These are phyloP conservation scores for Tylopilus balloui DNA, from an alignment of 768 basidiomycete species.

Conservation along the genomic window DNA sequence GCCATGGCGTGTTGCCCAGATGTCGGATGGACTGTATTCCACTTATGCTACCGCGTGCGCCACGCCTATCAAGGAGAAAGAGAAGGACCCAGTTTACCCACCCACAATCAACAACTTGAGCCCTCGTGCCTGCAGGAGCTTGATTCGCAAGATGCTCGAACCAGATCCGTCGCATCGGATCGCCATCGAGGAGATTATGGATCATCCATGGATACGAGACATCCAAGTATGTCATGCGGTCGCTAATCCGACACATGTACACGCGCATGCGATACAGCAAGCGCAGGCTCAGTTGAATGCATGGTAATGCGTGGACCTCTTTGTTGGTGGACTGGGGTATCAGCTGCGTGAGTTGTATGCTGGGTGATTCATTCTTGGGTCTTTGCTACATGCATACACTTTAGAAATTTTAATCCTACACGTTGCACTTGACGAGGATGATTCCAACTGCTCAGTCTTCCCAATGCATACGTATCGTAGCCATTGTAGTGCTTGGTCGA, in stretches of 20 bases:
- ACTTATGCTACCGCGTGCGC: slow-evolving; percentile 55
- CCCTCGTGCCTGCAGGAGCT: slow-evolving; percentile 75
- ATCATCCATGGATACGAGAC: slow-evolving; percentile 70
- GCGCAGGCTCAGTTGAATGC: slow-evolving; percentile 41
- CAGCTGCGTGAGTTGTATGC: neutral
- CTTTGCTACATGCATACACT: slow-evolving; percentile 3
- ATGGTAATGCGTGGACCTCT: slow-evolving; percentile 3
- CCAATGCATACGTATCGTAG: slow-evolving; percentile 19
- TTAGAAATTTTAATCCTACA: slow-evolving; percentile 23
- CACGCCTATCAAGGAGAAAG: slow-evolving; percentile 28
- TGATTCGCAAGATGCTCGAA: slow-evolving; percentile 93
- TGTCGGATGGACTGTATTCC: slow-evolving; percentile 73
- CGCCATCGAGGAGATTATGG: slow-evolving; percentile 76
- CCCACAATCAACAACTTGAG: slow-evolving; percentile 85
- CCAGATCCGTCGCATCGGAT: slow-evolving; percentile 79
- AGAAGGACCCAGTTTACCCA: slow-evolving; percentile 33
- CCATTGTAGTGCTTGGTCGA: slow-evolving; percentile 14
- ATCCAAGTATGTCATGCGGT: slow-evolving; percentile 81
- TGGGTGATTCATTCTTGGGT: slow-evolving; percentile 1
- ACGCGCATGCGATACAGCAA: slow-evolving; percentile 61
- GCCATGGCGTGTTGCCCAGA: slow-evolving; percentile 94
- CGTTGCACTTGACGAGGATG: slow-evolving; percentile 3
- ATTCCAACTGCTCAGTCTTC: slow-evolving; percentile 3
- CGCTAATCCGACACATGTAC: slow-evolving; percentile 62
- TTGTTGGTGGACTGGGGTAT: neutral